Evolutionary conservation across 768 basidiomycete species (phyloP), one percentile per base, ranked within the genome.

Genomic region (Porphyrellus cyaneotinctus): DNA sequence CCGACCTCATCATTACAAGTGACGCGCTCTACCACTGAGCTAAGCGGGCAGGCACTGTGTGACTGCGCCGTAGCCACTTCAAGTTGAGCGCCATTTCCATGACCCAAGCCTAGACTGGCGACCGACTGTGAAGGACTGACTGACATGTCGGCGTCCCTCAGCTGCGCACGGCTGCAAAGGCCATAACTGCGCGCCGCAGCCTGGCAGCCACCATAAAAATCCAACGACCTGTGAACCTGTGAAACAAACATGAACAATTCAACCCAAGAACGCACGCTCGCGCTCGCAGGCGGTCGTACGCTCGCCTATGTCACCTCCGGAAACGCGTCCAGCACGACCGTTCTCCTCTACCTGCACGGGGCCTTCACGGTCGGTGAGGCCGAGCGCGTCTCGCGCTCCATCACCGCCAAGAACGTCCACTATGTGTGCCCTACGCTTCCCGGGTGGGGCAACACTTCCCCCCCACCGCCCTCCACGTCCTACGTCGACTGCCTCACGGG

Each of bases 331-430:
- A 82, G 80, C 65, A 65, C 68, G 2, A 70, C 70, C 14, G 63
- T 84, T 22, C 64, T 83, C 39, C 69, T 84, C 45, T 81, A 75
- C 65, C 74, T 83, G 51, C 82, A 83, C 57, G 81, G 80, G n/a
- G 69, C 70, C 6, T 81, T 84, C 62, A 65, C 72, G 33, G 58
- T 82, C n/a, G 82, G 81, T 6, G 68, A 73, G 28, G 74, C 75
- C 6, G 64, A 69, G 30, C 57, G 53, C 1, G 58, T 69, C 9
- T 70, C 75, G 3, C 69, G 63, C 14, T 58, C 65, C 26, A 58
- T 80, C 51, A 31, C 69, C 11, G 69, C 75, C 15, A 76, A 71
- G 56, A 60, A 72, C 39, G 64, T 78, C 5, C 81, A 79, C 58
- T 68, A 68, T 46, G 61, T 84, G 36, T 70, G 75, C 12, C 81